A percentile compares a stretch with the other conserved stretches of the same genome.
Evolutionary conservation across 768 basidiomycete species (phyloP).

Genomic region (Suillus clintonianus): DNA sequence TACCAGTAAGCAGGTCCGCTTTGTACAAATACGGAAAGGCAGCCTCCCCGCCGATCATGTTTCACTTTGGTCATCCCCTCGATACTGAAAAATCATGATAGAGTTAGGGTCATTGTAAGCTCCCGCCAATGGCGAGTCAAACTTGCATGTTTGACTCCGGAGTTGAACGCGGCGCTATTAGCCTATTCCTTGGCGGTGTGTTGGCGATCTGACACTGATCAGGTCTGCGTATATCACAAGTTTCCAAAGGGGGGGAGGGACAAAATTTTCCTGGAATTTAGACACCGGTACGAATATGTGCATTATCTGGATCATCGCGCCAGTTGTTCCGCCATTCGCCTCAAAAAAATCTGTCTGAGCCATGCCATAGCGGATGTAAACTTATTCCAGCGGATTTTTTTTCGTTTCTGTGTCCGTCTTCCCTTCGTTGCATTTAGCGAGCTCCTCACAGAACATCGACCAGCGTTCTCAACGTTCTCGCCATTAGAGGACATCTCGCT

Average conservation of each 20-base stretch:
- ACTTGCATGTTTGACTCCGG: not conserved
- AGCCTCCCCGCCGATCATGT: conserved; percentile 47
- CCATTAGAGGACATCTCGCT: conserved; percentile 15
- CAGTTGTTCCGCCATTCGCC: conserved; percentile 1
- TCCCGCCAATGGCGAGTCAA: not conserved
- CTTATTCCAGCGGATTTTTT: conserved; percentile 25
- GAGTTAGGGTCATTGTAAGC: not conserved
- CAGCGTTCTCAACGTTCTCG: conserved; percentile 11
- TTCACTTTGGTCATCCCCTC: conserved; percentile 39
- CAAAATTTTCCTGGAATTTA: conserved; percentile 13
- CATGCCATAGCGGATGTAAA: conserved; percentile 30
- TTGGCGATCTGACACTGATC: not conserved
- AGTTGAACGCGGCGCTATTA: not conserved
- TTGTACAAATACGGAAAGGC: conserved; percentile 38
- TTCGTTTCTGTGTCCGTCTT: conserved; percentile 25
- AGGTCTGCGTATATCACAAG: not conserved
- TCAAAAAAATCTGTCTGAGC: conserved; percentile 3
- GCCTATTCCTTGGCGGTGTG: not conserved
- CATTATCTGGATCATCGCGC: not conserved
- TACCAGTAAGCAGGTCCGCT: conserved; percentile 43
- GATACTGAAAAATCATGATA: conserved; percentile 6
- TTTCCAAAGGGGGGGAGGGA: conserved; percentile 20
- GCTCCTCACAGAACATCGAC: conserved; percentile 7
- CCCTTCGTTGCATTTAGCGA: conserved; percentile 12
- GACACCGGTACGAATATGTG: conserved; percentile 10